Evolutionary conservation across 176 grass and related monocot genomes (phyloP), one percentile per base, ranked within the genome.

Genomic region (Puccinellia tenuiflora): DNA sequence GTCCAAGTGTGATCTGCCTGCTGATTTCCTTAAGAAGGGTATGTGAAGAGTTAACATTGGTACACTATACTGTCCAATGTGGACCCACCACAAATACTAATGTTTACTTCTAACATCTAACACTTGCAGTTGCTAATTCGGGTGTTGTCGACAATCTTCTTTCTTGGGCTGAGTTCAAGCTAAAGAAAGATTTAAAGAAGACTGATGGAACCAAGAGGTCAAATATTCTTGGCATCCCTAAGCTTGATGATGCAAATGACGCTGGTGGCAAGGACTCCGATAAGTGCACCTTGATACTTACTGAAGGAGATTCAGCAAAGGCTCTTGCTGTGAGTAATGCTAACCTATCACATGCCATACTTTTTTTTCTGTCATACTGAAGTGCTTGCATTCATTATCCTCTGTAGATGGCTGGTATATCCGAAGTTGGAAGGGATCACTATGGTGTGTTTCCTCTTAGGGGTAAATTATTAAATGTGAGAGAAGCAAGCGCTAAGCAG

Each of bases 281-380:
- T 0, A 87, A 81, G 62, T 98, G 96, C 72, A 98, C 96, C 20
- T 86, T 98, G 80, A 95, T 98, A 54, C 85, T 98, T 12, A 95
- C 96, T 45, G 96, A 98, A 91, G 96, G 96, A 70, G 96, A 98
- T 86, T 98, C 93, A 18, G 96, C 96, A 37, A 98, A 98, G 81
- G 96, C 96, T 67, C 87, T 98, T 13, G 96, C 96, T 56, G 96
- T 95, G 33, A 92, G 92, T 93, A 67, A 21, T 68, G 1, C 0
- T 5, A 82, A 22, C 50, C 46, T 77, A 3, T 8, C 10, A n/a
- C n/a, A 14, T 56, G 34, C 16, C 34, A 31, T 30, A 31, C 8
- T 51, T 87, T 45, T 51, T 87, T 45, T 14, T 5, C 4, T 31
- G 17, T 51, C 26, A 17, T 67, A 68, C 14, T 76, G 54, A 76